Evolutionary conservation across 1,284 basidiomycete species (phyloP), one percentile per base, ranked within the genome.

Genomic region (Vanrija pseudolonga): DNA sequence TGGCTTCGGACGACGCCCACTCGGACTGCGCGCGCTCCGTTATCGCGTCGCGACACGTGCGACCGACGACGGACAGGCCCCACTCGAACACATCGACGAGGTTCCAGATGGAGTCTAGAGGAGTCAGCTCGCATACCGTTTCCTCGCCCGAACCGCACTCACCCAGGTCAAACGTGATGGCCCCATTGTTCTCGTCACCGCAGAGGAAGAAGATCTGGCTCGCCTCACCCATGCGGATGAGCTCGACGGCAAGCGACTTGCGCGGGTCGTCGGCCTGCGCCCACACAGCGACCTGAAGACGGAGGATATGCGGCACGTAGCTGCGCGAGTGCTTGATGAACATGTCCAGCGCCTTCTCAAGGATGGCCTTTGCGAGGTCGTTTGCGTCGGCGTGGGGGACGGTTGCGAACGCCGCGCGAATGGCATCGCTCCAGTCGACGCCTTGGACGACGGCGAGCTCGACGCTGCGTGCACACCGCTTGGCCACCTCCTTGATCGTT

Each of bases 41-140:
- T 17, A 73, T 50, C 6, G 57, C 53, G 20, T 69, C 64, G 7
- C 67, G 59, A 57, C 71, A 61, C 19, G 62, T 48, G n/a, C 20
- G 24, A 3, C 61, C 57, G 1, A 73, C 48, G 22, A 61, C 40
- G 3, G 46, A 23, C 1, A 64, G 55, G 6, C 55, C 55, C 67
- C 68, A 73, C 54, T 73, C 71, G 15, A 67, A 55, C n/a, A 71
- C 55, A 15, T 56, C 56, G 19, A 71, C 59, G 17, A 72, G 53
- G 44, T 65, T 61, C 69, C 69, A 73, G 8, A 69, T 59, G 11
- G 62, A 66, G 51, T 71, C 71, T 65, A 50, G 6, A n/a, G 15
- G 4, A 9, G 19, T 26, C 7, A 20, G 17, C 23, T 7, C 24
- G 17, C 2, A 11, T 15, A 7, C 6, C 0, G 9, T 23, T 20